phyloP scores from a whole-genome alignment of 169 alveolate genomes.

The Plasmodium gallinaceum region DNA sequence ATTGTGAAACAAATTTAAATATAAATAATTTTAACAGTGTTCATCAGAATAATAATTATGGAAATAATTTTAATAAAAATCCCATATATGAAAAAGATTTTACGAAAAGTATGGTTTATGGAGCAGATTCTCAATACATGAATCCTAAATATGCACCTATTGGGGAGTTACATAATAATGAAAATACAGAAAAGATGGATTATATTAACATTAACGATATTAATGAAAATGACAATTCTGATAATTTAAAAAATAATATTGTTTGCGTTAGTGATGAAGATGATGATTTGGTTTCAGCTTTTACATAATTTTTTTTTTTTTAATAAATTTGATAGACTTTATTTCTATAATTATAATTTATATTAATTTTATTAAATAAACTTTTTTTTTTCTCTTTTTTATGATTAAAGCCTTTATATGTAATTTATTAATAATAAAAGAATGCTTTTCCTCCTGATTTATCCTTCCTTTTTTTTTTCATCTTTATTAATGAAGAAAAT shows the following conservation, averaged over 20 bases:
- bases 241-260: constrained; percentile 30
- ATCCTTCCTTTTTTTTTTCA: too few species aligned
- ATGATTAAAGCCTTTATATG: too few species aligned
- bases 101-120: neutral
- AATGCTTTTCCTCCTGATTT: too few species aligned
- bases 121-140: neutral
- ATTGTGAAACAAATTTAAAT: neutral
- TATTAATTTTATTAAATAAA: too few species aligned
- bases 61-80: neutral
- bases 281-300: constrained; percentile 71
- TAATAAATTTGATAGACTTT: too few species aligned
- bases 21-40: neutral
- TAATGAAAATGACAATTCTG: constrained; percentile 17
- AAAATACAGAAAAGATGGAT: neutral
- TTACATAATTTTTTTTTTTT: constrained; percentile 37
- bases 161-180: neutral
- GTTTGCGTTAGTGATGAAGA: constrained; percentile 71
- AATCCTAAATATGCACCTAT: neutral
- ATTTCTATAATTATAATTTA: too few species aligned
- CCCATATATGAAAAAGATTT: neutral
- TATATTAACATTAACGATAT: constrained; percentile 6
- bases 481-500: too few species aligned
- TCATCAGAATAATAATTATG: neutral
- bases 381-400: neutral
- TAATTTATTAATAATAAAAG: too few species aligned